phyloP scores from a whole-genome alignment of 1,284 basidiomycete species.

The Fomitiporia mediterranea region DNA sequence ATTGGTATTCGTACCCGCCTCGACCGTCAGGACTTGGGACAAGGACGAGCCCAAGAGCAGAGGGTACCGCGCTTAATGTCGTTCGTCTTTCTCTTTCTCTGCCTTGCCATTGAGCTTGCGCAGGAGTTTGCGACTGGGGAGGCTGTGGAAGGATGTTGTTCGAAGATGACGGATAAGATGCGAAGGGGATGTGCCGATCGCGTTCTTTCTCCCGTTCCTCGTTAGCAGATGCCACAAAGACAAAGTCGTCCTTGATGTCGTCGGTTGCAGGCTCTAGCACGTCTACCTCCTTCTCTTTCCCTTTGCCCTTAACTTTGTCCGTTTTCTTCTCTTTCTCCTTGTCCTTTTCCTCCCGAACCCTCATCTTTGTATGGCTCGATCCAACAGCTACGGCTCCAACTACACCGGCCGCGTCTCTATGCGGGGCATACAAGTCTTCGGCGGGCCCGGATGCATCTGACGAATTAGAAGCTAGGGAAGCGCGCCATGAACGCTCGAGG shows the following conservation, averaged over 20 bases:
- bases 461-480: slow-evolving; percentile 1
- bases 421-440: neutral
- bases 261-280: neutral
- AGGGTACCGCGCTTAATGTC: slow-evolving; percentile 1
- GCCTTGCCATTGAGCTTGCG: neutral
- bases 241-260: slow-evolving; percentile 4
- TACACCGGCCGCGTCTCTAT: neutral
- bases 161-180: neutral
- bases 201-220: slow-evolving; percentile 6
- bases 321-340: neutral
- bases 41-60: slow-evolving; percentile 12
- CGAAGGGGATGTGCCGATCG: neutral
- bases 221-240: neutral
- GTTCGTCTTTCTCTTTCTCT: slow-evolving; percentile 7
- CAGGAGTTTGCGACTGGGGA: neutral
- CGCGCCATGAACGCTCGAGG: slow-evolving; percentile 16
- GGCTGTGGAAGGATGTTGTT: neutral
- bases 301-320: slow-evolving; percentile 1
- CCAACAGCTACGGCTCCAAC: neutral
- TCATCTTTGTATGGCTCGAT: slow-evolving; percentile 10
- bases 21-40: slow-evolving; percentile 12
- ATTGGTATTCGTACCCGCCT: slow-evolving; percentile 9
- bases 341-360: neutral
- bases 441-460: neutral
- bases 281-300: neutral